phyloP scores from a whole-genome alignment of 1,139 yeast genomes.

The Taphrina confusa region DNA sequence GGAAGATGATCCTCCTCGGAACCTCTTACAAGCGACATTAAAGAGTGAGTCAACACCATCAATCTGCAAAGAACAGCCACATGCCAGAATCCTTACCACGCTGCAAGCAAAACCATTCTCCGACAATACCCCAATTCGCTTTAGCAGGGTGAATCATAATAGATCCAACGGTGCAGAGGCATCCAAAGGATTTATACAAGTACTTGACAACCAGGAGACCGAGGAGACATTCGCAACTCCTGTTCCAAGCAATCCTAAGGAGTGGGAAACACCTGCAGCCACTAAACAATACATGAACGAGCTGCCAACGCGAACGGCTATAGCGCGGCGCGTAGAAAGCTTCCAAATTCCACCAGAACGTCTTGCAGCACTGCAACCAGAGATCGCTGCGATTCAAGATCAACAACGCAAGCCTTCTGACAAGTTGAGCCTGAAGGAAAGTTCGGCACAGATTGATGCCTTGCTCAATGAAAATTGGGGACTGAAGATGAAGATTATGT shows the following conservation, averaged over 20 bases:
- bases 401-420: conserved; percentile 14
- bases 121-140: not conserved
- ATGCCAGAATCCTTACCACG: not conserved
- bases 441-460: conserved; percentile 31
- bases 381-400: conserved; percentile 19
- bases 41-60: not conserved
- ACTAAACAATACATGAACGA: conserved; percentile 26
- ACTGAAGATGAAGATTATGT: conserved; percentile 29
- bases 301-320: conserved; percentile 21
- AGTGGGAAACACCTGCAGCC: conserved; percentile 33
- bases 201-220: not conserved
- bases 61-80: not conserved
- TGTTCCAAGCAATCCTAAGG: not conserved
- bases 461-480: conserved; percentile 31
- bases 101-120: not conserved
- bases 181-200: not conserved
- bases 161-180: not conserved
- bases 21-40: not conserved
- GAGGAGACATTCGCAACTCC: not conserved
- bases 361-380: conserved; percentile 26
- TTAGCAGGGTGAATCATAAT: not conserved
- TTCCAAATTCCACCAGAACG: conserved; percentile 34
- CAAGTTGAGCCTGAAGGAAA: conserved; percentile 20
- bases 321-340: conserved; percentile 25
- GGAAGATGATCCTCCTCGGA: not conserved